These are phyloP conservation scores for Penicillium brasilianum DNA, from an alignment of 2,329 filamentous ascomycete genomes.

Conservation along the genomic window DNA sequence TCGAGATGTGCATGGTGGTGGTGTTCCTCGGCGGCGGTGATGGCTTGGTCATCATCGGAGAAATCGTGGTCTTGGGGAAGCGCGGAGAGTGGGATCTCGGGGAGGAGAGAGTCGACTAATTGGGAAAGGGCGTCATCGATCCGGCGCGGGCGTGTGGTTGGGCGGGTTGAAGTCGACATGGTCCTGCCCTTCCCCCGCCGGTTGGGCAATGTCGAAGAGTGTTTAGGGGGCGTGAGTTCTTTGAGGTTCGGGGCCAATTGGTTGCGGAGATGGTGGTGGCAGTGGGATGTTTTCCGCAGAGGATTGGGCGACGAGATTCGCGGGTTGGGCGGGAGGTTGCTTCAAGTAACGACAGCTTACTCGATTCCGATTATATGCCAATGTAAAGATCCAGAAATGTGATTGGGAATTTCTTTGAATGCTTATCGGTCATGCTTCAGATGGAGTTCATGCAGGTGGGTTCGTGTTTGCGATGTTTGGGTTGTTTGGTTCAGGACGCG, in stretches of 20 bases:
- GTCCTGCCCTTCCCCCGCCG: conserved; percentile 20
- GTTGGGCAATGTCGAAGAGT: conserved; percentile 8
- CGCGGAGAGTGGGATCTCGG: conserved; percentile 40
- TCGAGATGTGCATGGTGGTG: conserved; percentile 43
- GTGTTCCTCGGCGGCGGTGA: conserved; percentile 44
- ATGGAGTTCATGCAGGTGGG: conserved; percentile 12
- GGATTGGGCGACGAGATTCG: conserved; percentile 9
- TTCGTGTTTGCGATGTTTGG: conserved; percentile 27
- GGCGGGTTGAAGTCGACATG: conserved; percentile 40
- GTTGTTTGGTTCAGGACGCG: conserved; percentile 23
- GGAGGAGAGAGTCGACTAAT: conserved; percentile 49
- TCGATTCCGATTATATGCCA: not conserved
- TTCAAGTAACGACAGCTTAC: not conserved
- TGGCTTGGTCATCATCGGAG: conserved; percentile 41
- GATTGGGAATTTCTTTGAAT: conserved; percentile 6
- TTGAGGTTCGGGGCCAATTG: conserved; percentile 1
- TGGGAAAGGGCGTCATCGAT: conserved; percentile 52
- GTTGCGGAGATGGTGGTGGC: not conserved
- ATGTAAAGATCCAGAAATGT: not conserved
- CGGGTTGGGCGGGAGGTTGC: not conserved
- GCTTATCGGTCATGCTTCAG: conserved; percentile 2
- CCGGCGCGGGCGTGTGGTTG: conserved; percentile 45
- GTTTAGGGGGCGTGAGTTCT: conserved; percentile 1
- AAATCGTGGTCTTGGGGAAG: conserved; percentile 36
- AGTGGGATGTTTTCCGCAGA: not conserved